Evolutionary conservation across 2,329 filamentous ascomycete species (phyloP).

Genomic region (Coleophoma eucalyptorum): DNA sequence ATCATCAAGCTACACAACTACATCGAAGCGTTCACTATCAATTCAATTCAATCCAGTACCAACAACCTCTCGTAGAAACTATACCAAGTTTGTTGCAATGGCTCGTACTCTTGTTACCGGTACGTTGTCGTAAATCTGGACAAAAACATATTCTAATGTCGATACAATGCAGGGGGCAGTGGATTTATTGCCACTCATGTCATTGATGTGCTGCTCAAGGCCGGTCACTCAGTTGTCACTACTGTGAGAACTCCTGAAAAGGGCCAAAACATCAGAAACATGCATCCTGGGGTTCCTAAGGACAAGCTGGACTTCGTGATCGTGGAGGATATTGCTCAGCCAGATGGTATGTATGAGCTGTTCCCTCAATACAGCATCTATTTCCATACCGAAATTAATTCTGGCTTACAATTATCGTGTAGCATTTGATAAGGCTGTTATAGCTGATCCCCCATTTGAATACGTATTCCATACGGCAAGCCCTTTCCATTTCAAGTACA

Average conservation of each 20-base stretch:
- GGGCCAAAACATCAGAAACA: constrained; percentile 33
- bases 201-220: constrained; percentile 36
- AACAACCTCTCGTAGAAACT: too few species aligned
- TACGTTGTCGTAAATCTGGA: too few species aligned
- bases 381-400: too few species aligned
- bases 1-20: too few species aligned
- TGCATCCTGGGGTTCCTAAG: constrained; percentile 21
- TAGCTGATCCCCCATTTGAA: constrained; percentile 55
- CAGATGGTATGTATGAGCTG: constrained; percentile 29
- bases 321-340: constrained; percentile 66
- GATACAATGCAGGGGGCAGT: constrained; percentile 26
- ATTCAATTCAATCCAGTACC: too few species aligned
- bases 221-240: constrained; percentile 29
- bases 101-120: too few species aligned
- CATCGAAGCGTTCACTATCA: too few species aligned
- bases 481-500: constrained; percentile 33
- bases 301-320: constrained; percentile 40
- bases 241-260: constrained; percentile 43
- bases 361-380: too few species aligned
- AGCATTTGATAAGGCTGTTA: constrained; percentile 55
- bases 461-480: constrained; percentile 70
- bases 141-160: too few species aligned
- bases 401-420: too few species aligned
- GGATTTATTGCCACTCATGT: constrained; percentile 49
- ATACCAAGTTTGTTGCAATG: too few species aligned